Evolutionary conservation across 2,329 filamentous ascomycete genomes (phyloP).

Genomic region (Botrytis sinoallii): DNA sequence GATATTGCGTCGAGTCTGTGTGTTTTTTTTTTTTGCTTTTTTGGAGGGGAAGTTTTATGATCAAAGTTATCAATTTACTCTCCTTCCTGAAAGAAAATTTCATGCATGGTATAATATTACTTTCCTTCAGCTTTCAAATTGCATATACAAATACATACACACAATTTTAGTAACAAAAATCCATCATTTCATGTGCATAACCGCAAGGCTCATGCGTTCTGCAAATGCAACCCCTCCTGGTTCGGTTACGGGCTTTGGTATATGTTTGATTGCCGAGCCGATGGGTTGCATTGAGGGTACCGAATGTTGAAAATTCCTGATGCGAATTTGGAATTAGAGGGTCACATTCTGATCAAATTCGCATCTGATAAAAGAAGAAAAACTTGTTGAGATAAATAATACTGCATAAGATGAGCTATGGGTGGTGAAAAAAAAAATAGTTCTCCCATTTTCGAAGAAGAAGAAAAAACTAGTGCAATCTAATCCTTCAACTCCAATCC

Average conservation of each 20-base stretch:
- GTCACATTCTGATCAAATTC: neutral
- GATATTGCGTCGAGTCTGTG: neutral
- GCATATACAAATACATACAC: neutral
- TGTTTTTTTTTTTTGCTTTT: neutral
- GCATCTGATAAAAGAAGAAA: neutral
- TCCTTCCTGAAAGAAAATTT: neutral
- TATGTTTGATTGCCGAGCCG: neutral
- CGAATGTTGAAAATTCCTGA: neutral
- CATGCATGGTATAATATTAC: neutral
- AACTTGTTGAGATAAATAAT: neutral
- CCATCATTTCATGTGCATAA: neutral
- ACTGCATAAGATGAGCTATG: neutral
- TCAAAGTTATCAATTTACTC: neutral
- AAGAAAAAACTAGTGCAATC: neutral
- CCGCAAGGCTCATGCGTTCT: neutral
- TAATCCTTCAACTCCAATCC: neutral
- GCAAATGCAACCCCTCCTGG: neutral
- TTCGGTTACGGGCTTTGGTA: neutral
- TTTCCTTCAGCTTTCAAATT: neutral
- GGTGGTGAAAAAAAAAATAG: neutral
- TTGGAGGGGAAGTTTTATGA: neutral
- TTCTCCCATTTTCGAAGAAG: neutral
- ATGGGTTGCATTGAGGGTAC: neutral
- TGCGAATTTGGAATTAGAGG: neutral
- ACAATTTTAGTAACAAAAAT: neutral